Base-by-base conservation (phyloP, 345 rosid species). In the Eucalyptus curtisii region DNA sequence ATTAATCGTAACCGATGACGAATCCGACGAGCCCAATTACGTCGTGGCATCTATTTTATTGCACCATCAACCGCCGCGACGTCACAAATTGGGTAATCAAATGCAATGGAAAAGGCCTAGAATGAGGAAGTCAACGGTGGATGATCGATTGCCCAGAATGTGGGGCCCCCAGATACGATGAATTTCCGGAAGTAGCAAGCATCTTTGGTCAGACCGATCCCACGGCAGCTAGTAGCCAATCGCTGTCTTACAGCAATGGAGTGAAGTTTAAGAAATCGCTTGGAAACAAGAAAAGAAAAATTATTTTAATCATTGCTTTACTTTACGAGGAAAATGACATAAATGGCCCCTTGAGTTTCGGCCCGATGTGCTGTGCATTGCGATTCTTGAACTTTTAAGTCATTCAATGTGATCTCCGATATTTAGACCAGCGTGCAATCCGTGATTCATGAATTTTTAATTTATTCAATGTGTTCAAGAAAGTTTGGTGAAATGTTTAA, bases 301-400 rank as follows among this genome's bases (percentile, higher is more conserved):
- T 19, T 37, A 37, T 37, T 19, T 76, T 37, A 17, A 76, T 76
- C 40, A 6, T 11, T 8, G 2, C 47, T 8, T 37, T 40, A 76
- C 37, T 71, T 33, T 30, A 61, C 4, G 13, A 25, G 30, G 30
- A 55, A 55, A 55, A 55, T 55, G 61, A 55, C 61, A 55, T 8
- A 20, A 52, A 55, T 55, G 61, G 61, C 1, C 13, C 12, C 0
- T 22, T 24, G 13, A 55, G 6, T 1, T 55, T 4, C 13, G 3
- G 61, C 6, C 5, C 3, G 0, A 55, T 0, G 6, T 0, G 3
- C 2, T 0, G 6, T 0, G 3, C 2, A 55, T 1, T 24, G 30
- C 13, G 13, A 55, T 55, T 55, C 6, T 24, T 10, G 3, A 55
- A 55, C 30, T 55, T 48, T 55, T 55, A 55, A 55, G 24, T 1